Evolutionary conservation across 2,329 filamentous ascomycete species (phyloP).

Genomic region (Cyphellophora attinorum): DNA sequence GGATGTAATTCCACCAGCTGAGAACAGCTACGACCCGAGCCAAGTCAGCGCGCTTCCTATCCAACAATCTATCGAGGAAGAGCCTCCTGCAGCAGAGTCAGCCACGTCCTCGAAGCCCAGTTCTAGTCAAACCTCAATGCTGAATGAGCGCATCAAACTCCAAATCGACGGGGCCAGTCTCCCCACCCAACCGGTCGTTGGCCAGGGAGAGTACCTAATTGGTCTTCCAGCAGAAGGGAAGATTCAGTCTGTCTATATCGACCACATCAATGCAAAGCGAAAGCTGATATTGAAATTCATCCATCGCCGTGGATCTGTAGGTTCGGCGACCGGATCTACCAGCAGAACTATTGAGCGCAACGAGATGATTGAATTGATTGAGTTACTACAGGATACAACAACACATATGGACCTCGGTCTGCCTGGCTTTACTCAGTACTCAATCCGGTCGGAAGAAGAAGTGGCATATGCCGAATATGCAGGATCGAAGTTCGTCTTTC

Average conservation of each 20-base stretch:
- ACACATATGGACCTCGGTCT: conserved; percentile 37
- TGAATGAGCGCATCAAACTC: conserved; percentile 14
- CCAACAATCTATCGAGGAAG: conserved; percentile 18
- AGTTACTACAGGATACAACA: conserved; percentile 30
- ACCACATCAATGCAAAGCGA: conserved; percentile 16
- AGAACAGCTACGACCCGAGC: conserved; percentile 4
- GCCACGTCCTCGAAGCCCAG: conserved; percentile 15
- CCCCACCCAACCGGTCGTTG: conserved; percentile 15
- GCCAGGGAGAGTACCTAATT: conserved; percentile 15
- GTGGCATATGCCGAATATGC: conserved; percentile 38
- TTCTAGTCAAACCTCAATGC: conserved; percentile 19
- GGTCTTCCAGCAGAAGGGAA: conserved; percentile 18
- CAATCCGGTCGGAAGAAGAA: conserved; percentile 26
- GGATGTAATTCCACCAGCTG: neutral
- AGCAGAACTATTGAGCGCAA: conserved; percentile 16
- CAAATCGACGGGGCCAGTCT: conserved; percentile 13
- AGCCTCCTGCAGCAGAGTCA: conserved; percentile 9
- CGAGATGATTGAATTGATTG: conserved; percentile 25
- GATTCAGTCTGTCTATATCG: conserved; percentile 17
- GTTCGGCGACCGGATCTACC: conserved; percentile 13
- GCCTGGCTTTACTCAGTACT: conserved; percentile 24
- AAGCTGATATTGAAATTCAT: conserved; percentile 18
- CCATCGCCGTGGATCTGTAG: conserved; percentile 13
- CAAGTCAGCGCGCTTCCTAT: conserved; percentile 13
- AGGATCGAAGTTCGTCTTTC: conserved; percentile 35